These are phyloP conservation scores for Dendrocalamus sinicus DNA, from an alignment of 176 grass and related monocot species.

Conservation along the genomic window DNA sequence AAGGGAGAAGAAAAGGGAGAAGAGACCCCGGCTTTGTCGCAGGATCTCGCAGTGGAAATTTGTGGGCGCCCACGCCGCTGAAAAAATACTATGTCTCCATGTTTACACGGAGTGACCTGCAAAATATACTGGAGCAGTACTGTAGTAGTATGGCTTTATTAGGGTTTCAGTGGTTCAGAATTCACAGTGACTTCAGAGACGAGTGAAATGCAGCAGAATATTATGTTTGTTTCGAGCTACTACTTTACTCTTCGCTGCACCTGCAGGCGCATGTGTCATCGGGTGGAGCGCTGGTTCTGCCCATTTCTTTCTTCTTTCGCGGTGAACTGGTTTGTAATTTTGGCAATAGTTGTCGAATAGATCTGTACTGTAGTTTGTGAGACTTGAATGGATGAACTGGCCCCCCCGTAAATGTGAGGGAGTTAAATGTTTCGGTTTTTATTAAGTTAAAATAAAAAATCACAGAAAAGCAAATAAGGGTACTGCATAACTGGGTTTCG, in stretches of 20 bases:
- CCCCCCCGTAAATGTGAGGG: no score
- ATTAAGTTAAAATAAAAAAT: no score
- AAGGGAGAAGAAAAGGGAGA: neutral
- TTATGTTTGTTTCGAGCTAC: neutral
- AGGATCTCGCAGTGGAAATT: neutral
- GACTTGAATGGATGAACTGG: neutral
- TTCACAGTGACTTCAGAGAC: neutral
- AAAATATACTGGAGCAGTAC: neutral
- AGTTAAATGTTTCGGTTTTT: neutral
- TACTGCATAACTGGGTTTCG: neutral
- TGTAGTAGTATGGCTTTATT: neutral
- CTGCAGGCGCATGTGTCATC: neutral
- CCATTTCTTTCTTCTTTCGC: neutral
- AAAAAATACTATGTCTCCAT: neutral
- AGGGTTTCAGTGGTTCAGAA: neutral
- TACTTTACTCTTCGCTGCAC: neutral
- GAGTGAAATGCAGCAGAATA: neutral
- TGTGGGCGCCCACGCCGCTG: neutral
- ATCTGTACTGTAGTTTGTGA: neutral
- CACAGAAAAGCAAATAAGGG: no score
- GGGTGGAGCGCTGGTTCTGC: neutral
- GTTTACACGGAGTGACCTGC: neutral
- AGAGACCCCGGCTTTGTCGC: neutral
- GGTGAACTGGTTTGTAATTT: conserved; percentile 5
- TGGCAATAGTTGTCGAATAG: neutral